A percentile compares a stretch with the other conserved stretches of the same genome.
These are phyloP conservation scores for Saccharomycopsis oosterbeekiorum DNA, from an alignment of 805 yeast species.

Conservation along the genomic window DNA sequence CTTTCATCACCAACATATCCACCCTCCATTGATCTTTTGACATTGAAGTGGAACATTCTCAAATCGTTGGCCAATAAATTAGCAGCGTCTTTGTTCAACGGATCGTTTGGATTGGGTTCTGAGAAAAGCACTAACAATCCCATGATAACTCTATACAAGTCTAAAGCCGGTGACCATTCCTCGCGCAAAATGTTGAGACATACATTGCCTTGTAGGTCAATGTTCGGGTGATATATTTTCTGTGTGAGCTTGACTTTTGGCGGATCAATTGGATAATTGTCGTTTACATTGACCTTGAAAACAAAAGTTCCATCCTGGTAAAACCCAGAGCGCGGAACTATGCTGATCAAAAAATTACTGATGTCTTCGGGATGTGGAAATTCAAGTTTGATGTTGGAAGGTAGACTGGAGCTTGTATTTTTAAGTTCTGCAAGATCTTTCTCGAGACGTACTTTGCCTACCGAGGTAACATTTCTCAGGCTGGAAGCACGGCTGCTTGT, in stretches of 20 bases:
- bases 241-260: conserved; percentile 70
- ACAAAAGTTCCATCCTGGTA: conserved; percentile 60
- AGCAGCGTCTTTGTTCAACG: conserved; percentile 87
- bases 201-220: conserved; percentile 81
- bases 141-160: conserved; percentile 67
- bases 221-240: conserved; percentile 87
- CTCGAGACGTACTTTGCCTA: conserved; percentile 70
- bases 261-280: conserved; percentile 83
- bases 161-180: conserved; percentile 93
- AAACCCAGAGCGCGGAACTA: conserved; percentile 64
- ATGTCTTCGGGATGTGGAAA: conserved; percentile 40
- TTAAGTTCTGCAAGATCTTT: conserved; percentile 60
- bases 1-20: conserved; percentile 2
- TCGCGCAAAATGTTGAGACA: conserved; percentile 86
- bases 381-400: conserved; percentile 46
- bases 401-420: conserved; percentile 26
- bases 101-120: conserved; percentile 89
- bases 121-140: conserved; percentile 79
- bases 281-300: conserved; percentile 57
- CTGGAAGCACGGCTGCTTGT: neutral
- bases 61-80: conserved; percentile 39
- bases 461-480: conserved; percentile 27
- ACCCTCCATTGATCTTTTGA: conserved; percentile 9
- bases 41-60: conserved; percentile 30
- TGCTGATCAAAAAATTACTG: conserved; percentile 48